Evolutionary conservation across 163 green algal species (phyloP).

Genomic region (Trebouxia gelatinosa): DNA sequence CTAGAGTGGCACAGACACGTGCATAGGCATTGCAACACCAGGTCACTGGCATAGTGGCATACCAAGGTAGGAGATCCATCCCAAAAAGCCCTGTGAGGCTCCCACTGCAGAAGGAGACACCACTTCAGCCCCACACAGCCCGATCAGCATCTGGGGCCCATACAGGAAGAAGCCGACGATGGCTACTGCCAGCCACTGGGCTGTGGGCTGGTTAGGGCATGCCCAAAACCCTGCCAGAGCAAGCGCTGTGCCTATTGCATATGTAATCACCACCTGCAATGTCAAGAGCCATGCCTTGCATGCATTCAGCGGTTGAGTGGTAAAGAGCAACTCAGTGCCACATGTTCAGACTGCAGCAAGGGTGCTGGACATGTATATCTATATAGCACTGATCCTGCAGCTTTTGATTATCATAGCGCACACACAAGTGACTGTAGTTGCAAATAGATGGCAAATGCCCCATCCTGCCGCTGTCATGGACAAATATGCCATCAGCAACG

Average conservation of each 20-base stretch:
- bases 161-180: slow-evolving; percentile 46
- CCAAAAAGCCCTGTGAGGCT: slow-evolving; percentile 52
- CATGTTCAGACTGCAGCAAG: too few relatives aligned
- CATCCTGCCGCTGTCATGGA: too few relatives aligned
- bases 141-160: slow-evolving; percentile 60
- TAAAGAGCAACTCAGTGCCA: too few relatives aligned
- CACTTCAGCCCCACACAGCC: slow-evolving; percentile 72
- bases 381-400: too few relatives aligned
- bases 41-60: neutral
- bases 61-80: slow-evolving; percentile 66
- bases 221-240: slow-evolving; percentile 51
- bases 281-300: too few relatives aligned
- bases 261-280: slow-evolving; percentile 62
- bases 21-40: neutral
- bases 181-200: slow-evolving; percentile 46
- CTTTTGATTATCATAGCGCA: too few relatives aligned
- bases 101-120: slow-evolving; percentile 50
- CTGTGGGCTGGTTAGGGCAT: slow-evolving; percentile 43
- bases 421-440: too few relatives aligned
- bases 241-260: slow-evolving; percentile 52
- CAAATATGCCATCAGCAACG: too few relatives aligned
- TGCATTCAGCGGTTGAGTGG: too few relatives aligned
- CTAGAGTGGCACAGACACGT: neutral
- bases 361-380: too few relatives aligned
- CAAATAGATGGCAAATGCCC: too few relatives aligned